Percentiles rank a stretch among this genome's conserved stretches.
Evolutionary conservation across 352 stramenopile genomes (phyloP).

Genomic region (Phytophthora pini): DNA sequence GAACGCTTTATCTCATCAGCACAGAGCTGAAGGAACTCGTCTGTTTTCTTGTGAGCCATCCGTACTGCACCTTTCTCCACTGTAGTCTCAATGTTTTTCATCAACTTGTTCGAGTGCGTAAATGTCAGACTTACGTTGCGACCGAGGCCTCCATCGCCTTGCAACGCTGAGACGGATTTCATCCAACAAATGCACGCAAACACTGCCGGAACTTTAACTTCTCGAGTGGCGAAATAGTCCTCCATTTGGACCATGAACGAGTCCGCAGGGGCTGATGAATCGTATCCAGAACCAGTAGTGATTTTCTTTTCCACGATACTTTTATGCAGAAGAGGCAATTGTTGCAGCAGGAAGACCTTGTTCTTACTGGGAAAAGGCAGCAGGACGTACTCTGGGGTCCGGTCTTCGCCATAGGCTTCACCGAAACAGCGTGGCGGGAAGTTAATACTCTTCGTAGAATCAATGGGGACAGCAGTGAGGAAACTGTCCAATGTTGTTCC

Average conservation of each 20-base stretch:
- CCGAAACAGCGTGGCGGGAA: slow-evolving; percentile 26
- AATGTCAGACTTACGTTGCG: slow-evolving; percentile 35
- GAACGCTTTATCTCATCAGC: slow-evolving; percentile 14
- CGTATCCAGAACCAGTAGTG: slow-evolving; percentile 7
- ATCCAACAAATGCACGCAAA: slow-evolving; percentile 45
- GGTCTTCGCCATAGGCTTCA: slow-evolving; percentile 21
- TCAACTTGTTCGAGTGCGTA: slow-evolving; percentile 28
- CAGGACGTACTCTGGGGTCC: slow-evolving; percentile 16
- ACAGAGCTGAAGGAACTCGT: slow-evolving; percentile 12
- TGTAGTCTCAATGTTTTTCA: slow-evolving; percentile 19
- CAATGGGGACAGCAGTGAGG: slow-evolving; percentile 22
- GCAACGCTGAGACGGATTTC: slow-evolving; percentile 36
- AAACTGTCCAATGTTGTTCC: slow-evolving; percentile 25
- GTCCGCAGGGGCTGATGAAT: slow-evolving; percentile 9
- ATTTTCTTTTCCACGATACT: slow-evolving; percentile 22
- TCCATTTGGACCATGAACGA: slow-evolving; percentile 13
- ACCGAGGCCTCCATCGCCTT: slow-evolving; percentile 26
- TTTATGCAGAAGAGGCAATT: slow-evolving; percentile 33
- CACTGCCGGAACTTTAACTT: slow-evolving; percentile 30
- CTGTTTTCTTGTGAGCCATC: slow-evolving; percentile 15
- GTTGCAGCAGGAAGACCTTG: slow-evolving; percentile 21
- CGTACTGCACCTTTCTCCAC: slow-evolving; percentile 25
- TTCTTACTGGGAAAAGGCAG: slow-evolving; percentile 15
- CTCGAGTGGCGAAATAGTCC: slow-evolving; percentile 11
- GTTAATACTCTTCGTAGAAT: slow-evolving; percentile 6